phyloP scores from a whole-genome alignment of 2,329 filamentous ascomycete species.

The Colletotrichum camelliae region DNA sequence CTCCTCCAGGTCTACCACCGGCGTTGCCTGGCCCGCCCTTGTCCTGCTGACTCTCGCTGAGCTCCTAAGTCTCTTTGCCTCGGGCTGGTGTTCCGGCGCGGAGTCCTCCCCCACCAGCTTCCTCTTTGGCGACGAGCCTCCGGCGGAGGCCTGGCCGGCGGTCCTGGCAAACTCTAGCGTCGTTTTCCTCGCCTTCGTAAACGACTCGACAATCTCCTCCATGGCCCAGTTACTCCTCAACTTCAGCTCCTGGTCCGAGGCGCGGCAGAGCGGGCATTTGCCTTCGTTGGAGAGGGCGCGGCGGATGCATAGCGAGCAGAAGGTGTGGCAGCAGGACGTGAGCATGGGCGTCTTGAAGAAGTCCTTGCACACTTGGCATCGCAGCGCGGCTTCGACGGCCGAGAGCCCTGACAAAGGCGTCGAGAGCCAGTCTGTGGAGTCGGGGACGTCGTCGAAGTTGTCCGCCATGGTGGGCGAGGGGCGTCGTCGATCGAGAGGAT shows the following conservation, averaged over 20 bases:
- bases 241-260: slow-evolving; percentile 81
- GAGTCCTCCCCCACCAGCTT: slow-evolving; percentile 44
- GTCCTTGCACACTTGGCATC: slow-evolving; percentile 98
- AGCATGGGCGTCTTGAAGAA: slow-evolving; percentile 95
- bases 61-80: slow-evolving; percentile 57
- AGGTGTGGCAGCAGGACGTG: slow-evolving; percentile 93
- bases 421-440: slow-evolving; percentile 84
- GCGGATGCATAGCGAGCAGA: slow-evolving; percentile 95
- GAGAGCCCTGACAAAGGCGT: slow-evolving; percentile 72
- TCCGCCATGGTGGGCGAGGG: slow-evolving; percentile 32
- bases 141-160: slow-evolving; percentile 30
- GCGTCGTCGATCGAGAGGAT: background rate
- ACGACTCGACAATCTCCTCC: slow-evolving; percentile 83
- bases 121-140: slow-evolving; percentile 52
- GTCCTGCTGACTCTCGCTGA: slow-evolving; percentile 54
- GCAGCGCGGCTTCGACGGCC: slow-evolving; percentile 81
- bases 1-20: slow-evolving; percentile 32
- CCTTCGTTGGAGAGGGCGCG: slow-evolving; percentile 82
- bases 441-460: slow-evolving; percentile 59
- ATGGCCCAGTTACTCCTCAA: slow-evolving; percentile 84
- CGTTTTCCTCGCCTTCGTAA: slow-evolving; percentile 66
- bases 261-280: slow-evolving; percentile 85
- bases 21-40: slow-evolving; percentile 40
- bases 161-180: slow-evolving; percentile 69
- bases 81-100: slow-evolving; percentile 24